Percentiles rank a stretch among this genome's conserved stretches.
Conservation (phyloP, 257 asterid genomes). For the Fraxinus americana region DNA sequence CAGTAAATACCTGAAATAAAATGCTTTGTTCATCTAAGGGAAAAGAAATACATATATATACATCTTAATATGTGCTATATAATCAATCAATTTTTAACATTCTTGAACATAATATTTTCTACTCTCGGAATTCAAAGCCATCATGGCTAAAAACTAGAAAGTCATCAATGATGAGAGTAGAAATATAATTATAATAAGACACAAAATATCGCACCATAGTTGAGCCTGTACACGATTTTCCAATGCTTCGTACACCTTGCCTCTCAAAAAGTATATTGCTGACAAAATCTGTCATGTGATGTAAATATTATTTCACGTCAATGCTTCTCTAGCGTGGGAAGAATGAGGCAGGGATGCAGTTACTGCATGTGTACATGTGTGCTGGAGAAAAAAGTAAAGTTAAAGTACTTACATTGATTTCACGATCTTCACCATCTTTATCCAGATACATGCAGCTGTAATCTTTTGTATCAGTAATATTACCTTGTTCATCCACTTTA, state of each 20-base stretch:
- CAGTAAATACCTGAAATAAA: background rate
- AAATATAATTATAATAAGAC: background rate
- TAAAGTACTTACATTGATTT: slow-evolving; percentile 76
- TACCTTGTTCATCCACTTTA: slow-evolving; percentile 90
- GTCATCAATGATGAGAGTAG: background rate
- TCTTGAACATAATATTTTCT: background rate
- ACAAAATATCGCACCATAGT: slow-evolving; percentile 64
- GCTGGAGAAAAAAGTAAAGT: slow-evolving; percentile 15
- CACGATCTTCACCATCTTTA: slow-evolving; percentile 97
- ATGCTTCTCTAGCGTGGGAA: background rate
- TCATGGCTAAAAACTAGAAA: slow-evolving; percentile 17
- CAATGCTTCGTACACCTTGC: slow-evolving; percentile 94
- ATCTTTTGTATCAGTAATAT: slow-evolving; percentile 77
- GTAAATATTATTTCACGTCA: slow-evolving; percentile 21
- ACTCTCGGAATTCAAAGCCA: slow-evolving; percentile 8
- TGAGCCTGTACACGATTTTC: slow-evolving; percentile 93
- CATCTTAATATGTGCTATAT: background rate
- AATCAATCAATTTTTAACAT: slow-evolving; percentile 8
- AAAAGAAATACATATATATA: background rate
- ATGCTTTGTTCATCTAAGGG: background rate
- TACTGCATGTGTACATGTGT: slow-evolving; percentile 10
- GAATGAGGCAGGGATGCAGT: background rate
- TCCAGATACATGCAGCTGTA: slow-evolving; percentile 75
- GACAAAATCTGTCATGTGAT: slow-evolving; percentile 71
- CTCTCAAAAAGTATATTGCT: slow-evolving; percentile 93